Conservation (phyloP, 371 early-diverging fungal species). For the Chytridiales sp. region DNA sequence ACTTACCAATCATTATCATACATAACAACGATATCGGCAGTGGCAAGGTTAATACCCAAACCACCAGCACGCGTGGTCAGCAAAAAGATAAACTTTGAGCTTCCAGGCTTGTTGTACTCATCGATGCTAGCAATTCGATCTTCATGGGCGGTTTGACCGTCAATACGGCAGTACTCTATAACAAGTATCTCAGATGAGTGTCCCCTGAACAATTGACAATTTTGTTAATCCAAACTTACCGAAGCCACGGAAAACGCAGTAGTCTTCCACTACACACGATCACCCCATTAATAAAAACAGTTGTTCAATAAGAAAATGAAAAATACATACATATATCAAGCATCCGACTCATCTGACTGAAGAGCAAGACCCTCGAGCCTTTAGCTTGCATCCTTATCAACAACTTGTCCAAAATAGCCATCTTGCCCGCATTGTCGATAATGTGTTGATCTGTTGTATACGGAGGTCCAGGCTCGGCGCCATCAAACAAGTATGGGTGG, state of each 20-base stretch:
- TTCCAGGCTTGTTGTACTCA: conserved; percentile 89
- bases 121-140: conserved; percentile 93
- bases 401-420: conserved; percentile 92
- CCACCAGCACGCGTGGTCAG: conserved; percentile 98
- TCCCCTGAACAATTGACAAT: neutral
- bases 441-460: conserved; percentile 97
- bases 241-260: conserved; percentile 86
- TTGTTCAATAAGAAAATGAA: neutral
- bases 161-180: conserved; percentile 97
- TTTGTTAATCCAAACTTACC: conserved; percentile 50
- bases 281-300: neutral
- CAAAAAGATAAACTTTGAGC: conserved; percentile 94
- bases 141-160: conserved; percentile 94
- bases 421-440: conserved; percentile 86
- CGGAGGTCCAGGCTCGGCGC: conserved; percentile 96
- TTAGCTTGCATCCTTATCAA: conserved; percentile 79
- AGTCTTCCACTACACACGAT: conserved; percentile 81
- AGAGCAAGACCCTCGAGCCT: conserved; percentile 96
- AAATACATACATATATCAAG: conserved; percentile 76
- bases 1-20: conserved; percentile 95
- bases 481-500: conserved; percentile 99
- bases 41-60: conserved; percentile 97
- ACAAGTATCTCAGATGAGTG: conserved; percentile 7
- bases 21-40: conserved; percentile 96
- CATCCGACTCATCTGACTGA: conserved; percentile 98